phyloP scores from a whole-genome alignment of 2,329 filamentous ascomycete species.

The Monilinia laxa region DNA sequence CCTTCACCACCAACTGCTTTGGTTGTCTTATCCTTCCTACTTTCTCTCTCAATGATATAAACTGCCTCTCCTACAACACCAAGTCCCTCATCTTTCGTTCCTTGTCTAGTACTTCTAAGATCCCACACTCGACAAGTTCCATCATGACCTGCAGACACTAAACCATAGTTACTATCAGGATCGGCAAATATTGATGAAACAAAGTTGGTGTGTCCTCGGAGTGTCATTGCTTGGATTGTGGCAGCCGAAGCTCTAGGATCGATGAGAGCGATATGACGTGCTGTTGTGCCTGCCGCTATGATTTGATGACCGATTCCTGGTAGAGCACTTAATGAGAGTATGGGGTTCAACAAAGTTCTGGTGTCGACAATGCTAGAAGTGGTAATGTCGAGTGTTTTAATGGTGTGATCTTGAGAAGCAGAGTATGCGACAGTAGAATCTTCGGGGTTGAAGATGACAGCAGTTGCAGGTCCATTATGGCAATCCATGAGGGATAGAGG shows the following conservation, averaged over 20 bases:
- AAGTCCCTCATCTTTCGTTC: slow-evolving; percentile 58
- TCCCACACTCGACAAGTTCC: slow-evolving; percentile 95
- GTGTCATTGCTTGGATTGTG: slow-evolving; percentile 81
- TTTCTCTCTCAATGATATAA: slow-evolving; percentile 74
- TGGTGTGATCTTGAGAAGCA: slow-evolving; percentile 83
- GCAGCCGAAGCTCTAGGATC: slow-evolving; percentile 80
- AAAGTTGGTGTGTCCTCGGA: slow-evolving; percentile 83
- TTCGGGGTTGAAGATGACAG: slow-evolving; percentile 78
- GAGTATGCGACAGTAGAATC: slow-evolving; percentile 91
- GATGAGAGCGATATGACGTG: slow-evolving; percentile 86
- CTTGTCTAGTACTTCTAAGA: slow-evolving; percentile 67
- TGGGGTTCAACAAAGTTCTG: slow-evolving; percentile 76
- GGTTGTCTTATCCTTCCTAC: slow-evolving; percentile 59
- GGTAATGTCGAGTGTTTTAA: slow-evolving; percentile 87
- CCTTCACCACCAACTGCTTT: slow-evolving; percentile 73
- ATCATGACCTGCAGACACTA: slow-evolving; percentile 88
- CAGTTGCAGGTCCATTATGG: slow-evolving; percentile 73
- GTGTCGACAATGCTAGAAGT: slow-evolving; percentile 78
- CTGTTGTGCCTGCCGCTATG: slow-evolving; percentile 74
- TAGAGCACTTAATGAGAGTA: slow-evolving; percentile 76
- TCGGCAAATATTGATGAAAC: slow-evolving; percentile 52
- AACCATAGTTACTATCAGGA: slow-evolving; percentile 68
- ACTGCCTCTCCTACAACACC: slow-evolving; percentile 68
- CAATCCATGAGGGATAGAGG: slow-evolving; percentile 69
- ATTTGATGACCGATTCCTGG: slow-evolving; percentile 54